Conservation (phyloP, 2,329 filamentous ascomycete species). For the Dryadomyces sulphureus region DNA sequence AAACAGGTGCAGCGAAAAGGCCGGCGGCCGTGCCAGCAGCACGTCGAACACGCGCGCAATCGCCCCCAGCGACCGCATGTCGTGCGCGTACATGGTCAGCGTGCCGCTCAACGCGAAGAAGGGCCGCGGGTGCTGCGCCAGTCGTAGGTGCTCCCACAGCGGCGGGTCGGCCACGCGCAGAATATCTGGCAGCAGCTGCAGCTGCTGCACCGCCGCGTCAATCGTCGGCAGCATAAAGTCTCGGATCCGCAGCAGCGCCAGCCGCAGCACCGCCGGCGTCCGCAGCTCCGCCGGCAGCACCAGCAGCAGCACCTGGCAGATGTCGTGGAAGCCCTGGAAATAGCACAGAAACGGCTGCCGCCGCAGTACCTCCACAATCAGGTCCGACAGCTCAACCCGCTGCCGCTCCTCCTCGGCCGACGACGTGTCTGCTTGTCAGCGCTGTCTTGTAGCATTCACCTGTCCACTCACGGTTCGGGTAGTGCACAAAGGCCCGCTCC, state of each 20-base stretch:
- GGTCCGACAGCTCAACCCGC: conserved; percentile 60
- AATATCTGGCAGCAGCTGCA: conserved; percentile 76
- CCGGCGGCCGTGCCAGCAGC: conserved; percentile 73
- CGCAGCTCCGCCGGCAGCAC: conserved; percentile 55
- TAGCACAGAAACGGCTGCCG: conserved; percentile 75
- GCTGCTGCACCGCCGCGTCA: conserved; percentile 64
- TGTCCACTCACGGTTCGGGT: conserved; percentile 56
- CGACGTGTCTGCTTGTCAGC: conserved; percentile 45
- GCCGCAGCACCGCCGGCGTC: conserved; percentile 52
- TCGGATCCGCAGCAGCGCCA: conserved; percentile 79
- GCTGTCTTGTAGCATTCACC: too few relatives aligned
- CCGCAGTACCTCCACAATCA: conserved; percentile 72
- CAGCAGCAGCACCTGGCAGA: conserved; percentile 86
- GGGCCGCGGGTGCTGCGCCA: conserved; percentile 44
- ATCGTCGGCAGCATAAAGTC: conserved; percentile 96
- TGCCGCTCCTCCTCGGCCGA: conserved; percentile 52
- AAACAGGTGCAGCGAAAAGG: conserved; percentile 82
- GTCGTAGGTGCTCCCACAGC: conserved; percentile 61
- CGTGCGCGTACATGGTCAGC: conserved; percentile 91
- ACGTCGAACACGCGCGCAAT: conserved; percentile 90
- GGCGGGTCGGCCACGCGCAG: conserved; percentile 55
- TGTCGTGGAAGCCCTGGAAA: conserved; percentile 98
- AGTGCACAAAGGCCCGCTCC: conserved; percentile 92
- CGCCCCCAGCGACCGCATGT: conserved; percentile 77
- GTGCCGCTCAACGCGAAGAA: conserved; percentile 92